A percentile compares a stretch with the other conserved stretches of the same genome.
phyloP scores from a whole-genome alignment of 495 filamentous ascomycete species.

The Xylaria telfairii region DNA sequence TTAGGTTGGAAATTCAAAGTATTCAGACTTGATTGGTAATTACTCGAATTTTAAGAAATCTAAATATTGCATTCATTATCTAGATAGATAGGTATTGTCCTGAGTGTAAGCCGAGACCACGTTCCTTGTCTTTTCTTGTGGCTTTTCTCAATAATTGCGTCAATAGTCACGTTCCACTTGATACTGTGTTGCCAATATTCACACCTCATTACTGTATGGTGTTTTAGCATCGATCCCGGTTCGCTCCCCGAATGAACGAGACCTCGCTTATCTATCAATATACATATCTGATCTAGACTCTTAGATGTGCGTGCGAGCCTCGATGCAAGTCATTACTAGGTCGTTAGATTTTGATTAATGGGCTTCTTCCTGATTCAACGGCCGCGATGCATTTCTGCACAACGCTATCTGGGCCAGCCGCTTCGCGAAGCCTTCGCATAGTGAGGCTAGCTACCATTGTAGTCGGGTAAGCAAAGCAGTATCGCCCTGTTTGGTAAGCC shows the following conservation, averaged over 20 bases:
- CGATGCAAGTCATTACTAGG: background rate
- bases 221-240: background rate
- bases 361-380: no score
- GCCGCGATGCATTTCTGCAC: background rate
- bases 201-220: background rate
- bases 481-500: background rate
- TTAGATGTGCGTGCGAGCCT: background rate
- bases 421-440: constrained; percentile 8
- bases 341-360: no score
- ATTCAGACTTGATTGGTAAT: background rate
- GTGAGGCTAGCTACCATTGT: constrained; percentile 11
- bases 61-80: no score
- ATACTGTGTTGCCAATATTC: constrained; percentile 12
- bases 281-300: background rate
- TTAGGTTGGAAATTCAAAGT: no score
- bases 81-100: background rate
- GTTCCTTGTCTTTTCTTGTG: constrained; percentile 4
- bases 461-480: constrained; percentile 6
- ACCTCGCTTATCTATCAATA: background rate
- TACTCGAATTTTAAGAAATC: no score
- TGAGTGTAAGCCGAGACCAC: background rate
- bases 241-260: background rate
- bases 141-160: constrained; percentile 6
- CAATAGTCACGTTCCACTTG: constrained; percentile 1
- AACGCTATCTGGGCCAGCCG: background rate